Evolutionary conservation across 1,139 yeast species (phyloP).

Genomic region (Scheffersomyces segobiensis): DNA sequence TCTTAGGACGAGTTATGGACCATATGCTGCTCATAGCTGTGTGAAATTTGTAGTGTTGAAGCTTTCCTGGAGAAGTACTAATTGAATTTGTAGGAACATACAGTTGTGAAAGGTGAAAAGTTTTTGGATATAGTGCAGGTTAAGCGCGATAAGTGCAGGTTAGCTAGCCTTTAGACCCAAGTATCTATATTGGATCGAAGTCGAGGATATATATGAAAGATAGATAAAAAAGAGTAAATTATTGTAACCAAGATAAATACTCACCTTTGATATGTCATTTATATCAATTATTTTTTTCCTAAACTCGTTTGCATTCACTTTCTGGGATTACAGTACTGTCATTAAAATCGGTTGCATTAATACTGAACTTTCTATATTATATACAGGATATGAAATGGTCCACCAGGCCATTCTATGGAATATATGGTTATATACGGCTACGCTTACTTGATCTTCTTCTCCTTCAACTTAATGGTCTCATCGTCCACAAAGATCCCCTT

Average conservation of each 20-base stretch:
- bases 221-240: too few species aligned
- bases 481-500: constrained; percentile 93
- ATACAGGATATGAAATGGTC: constrained; percentile 1
- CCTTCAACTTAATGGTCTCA: constrained; percentile 88
- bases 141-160: not conserved
- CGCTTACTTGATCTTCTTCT: constrained; percentile 82
- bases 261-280: not conserved
- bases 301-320: not conserved
- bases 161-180: not conserved
- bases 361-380: not conserved
- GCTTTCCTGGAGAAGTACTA: not conserved
- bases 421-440: not conserved
- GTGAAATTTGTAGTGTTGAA: not conserved
- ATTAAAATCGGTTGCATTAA: not conserved
- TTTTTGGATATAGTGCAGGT: not conserved
- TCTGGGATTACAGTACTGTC: not conserved
- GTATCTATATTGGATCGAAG: too few species aligned
- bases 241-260: not conserved
- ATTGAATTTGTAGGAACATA: not conserved
- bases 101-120: not conserved
- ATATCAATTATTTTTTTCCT: too few species aligned
- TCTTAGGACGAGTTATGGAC: constrained; percentile 3
- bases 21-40: constrained; percentile 4
- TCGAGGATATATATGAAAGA: too few species aligned
- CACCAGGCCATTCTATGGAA: not conserved